Base-by-base conservation (phyloP, 441 rosid genomes). In the Adansonia grandidieri region DNA sequence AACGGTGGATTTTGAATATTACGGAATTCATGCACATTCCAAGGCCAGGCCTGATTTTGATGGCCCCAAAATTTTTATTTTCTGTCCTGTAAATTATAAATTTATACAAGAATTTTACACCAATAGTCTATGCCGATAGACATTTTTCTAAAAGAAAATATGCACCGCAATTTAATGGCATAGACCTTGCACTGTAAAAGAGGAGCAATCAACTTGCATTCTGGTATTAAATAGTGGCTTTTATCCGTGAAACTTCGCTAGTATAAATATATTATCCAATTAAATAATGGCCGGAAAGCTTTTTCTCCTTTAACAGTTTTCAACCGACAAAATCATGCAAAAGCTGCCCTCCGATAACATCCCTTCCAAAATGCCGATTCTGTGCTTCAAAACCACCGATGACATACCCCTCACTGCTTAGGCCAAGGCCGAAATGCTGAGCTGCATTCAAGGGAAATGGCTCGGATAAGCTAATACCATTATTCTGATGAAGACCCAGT, bases 401-500 rank as follows among this genome's bases (percentile, higher is more conserved):
- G 1, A 85, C 90, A 82, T 82, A 87, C 11, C 86, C 91, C 45
- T 85, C 90, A 0, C 77, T 82, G 70, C 61, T 85, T n/a, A 87
- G 85, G 51, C 85, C 92, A 15, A 91, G 88, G 62, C 93, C 94
- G 45, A 88, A 92, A 8, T 89, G 83, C 73, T 92, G 98, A 44
- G 89, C 95, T n/a, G 93, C 89, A 56, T 84, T 84, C 51, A 91
- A 84, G 9, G 90, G 90, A 61, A 85, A 90, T 11, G 96, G 81
- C 86, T 90, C 96, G 0, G 93, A 81, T 67, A 89, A 79, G 7
- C 86, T 85, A 47, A 89, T 84, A 56, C 90, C 89, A 2, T 87
- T 81, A 63, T 86, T 94, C 87, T 94, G 97, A 86, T 91, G 93
- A 80, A 94, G 96, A 40, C 97, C 98, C 17, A 94, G 89, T 5